Evolutionary conservation across 768 basidiomycete species (phyloP).

Genomic region (Agaricus blazei): DNA sequence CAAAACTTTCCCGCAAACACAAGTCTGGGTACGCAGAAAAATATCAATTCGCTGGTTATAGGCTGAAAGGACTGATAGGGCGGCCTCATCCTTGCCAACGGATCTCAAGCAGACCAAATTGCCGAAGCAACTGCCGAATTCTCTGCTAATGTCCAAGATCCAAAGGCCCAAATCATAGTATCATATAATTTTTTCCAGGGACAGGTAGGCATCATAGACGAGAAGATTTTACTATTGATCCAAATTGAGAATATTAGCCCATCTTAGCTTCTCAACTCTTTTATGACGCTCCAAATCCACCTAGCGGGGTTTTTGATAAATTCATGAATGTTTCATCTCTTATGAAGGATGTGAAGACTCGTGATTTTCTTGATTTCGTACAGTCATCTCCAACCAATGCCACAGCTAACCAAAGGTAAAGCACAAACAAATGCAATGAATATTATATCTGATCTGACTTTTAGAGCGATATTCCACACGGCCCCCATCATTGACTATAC

Average conservation of each 20-base stretch:
- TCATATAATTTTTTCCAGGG: conserved; percentile 34
- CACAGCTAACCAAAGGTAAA: conserved; percentile 22
- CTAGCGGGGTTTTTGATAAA: conserved; percentile 45
- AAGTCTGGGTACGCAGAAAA: conserved; percentile 49
- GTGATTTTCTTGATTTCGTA: conserved; percentile 38
- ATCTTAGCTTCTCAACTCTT: conserved; percentile 38
- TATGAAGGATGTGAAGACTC: conserved; percentile 31
- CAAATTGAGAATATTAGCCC: neutral
- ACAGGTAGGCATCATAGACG: neutral
- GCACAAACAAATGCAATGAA: neutral
- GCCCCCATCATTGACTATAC: conserved; percentile 36
- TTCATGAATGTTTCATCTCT: conserved; percentile 41
- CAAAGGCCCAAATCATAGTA: conserved; percentile 46
- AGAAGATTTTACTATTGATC: neutral
- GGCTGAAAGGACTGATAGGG: conserved; percentile 29
- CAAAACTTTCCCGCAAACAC: conserved; percentile 46
- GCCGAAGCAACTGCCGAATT: conserved; percentile 36
- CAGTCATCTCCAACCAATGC: conserved; percentile 28
- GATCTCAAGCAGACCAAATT: conserved; percentile 19
- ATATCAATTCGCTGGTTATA: neutral
- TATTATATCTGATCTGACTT: neutral
- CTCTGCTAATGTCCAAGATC: conserved; percentile 37
- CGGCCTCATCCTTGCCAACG: conserved; percentile 36
- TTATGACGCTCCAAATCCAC: conserved; percentile 51
- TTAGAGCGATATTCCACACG: conserved; percentile 34